These are phyloP conservation scores for Clathrus columnatus DNA, from an alignment of 768 basidiomycete species.

Conservation along the genomic window DNA sequence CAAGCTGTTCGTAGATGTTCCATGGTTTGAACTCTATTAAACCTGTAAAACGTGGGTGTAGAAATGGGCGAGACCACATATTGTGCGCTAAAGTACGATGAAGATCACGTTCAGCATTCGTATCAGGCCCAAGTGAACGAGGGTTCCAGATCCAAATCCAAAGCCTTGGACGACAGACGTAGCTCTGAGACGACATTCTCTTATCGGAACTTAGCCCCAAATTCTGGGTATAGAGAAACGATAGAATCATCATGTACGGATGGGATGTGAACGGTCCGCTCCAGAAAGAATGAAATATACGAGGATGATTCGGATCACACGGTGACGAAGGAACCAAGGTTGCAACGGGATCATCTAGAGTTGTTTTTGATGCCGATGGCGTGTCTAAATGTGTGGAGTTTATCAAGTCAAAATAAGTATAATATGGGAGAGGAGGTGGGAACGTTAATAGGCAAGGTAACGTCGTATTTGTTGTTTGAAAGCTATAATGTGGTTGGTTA, in stretches of 20 bases:
- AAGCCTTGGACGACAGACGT: conserved; percentile 36
- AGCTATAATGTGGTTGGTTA: not conserved
- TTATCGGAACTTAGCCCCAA: conserved; percentile 28
- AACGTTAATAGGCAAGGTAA: not conserved
- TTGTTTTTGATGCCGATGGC: not conserved
- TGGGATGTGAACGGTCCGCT: conserved; percentile 42
- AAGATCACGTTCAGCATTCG: not conserved
- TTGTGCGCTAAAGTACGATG: conserved; percentile 18
- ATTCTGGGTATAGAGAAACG: conserved; percentile 45
- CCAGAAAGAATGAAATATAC: conserved; percentile 45
- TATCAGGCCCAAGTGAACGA: not conserved
- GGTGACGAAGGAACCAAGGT: conserved; percentile 14
- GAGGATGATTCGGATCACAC: conserved; percentile 36
- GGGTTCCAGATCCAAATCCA: conserved; percentile 45
- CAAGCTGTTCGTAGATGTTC: conserved; percentile 43
- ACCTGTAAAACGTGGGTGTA: conserved; percentile 34
- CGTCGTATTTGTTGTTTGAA: not conserved
- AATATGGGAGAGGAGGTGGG: not conserved
- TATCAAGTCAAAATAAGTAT: not conserved
- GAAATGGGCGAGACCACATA: conserved; percentile 38
- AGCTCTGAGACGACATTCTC: conserved; percentile 8
- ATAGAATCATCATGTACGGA: conserved; percentile 39
- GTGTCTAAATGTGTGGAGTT: not conserved
- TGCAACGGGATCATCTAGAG: not conserved
- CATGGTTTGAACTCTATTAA: conserved; percentile 41